Evolutionary conservation across 768 basidiomycete genomes (phyloP).

Genomic region (Lactarius psammicola): DNA sequence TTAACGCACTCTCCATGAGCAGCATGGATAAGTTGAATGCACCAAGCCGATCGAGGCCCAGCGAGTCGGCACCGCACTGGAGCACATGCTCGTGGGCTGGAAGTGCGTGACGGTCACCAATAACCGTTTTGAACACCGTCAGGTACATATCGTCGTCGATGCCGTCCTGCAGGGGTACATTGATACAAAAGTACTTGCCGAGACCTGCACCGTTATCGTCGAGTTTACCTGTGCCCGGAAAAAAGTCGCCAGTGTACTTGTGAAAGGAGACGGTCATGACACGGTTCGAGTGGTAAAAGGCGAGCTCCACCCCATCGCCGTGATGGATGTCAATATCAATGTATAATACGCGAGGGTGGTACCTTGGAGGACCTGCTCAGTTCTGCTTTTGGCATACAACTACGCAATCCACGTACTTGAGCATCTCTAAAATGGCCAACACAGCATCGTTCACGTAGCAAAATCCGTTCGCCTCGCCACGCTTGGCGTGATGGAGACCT

Average conservation of each 20-base stretch:
- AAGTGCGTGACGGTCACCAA: slow-evolving; percentile 92
- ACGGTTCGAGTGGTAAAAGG: slow-evolving; percentile 97
- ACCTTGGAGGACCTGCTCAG: slow-evolving; percentile 44
- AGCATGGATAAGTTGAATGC: slow-evolving; percentile 95
- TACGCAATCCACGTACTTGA: slow-evolving; percentile 39
- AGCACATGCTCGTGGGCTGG: slow-evolving; percentile 88
- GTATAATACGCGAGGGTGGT: slow-evolving; percentile 92
- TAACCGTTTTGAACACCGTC: slow-evolving; percentile 91
- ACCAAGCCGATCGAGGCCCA: slow-evolving; percentile 92
- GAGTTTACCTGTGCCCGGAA: slow-evolving; percentile 94
- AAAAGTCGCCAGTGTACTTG: slow-evolving; percentile 98
- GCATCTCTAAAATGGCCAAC: slow-evolving; percentile 86
- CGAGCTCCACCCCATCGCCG: slow-evolving; percentile 96
- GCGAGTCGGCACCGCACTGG: slow-evolving; percentile 95
- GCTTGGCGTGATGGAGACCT: slow-evolving; percentile 96
- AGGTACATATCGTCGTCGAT: slow-evolving; percentile 98
- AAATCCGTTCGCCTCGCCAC: slow-evolving; percentile 96
- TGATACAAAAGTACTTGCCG: slow-evolving; percentile 93
- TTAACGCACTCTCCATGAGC: slow-evolving; percentile 98
- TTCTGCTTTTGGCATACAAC: neutral
- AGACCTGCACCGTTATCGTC: slow-evolving; percentile 86
- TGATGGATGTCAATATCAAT: slow-evolving; percentile 99
- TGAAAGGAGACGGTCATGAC: slow-evolving; percentile 99
- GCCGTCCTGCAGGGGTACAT: slow-evolving; percentile 93
- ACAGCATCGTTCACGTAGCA: slow-evolving; percentile 99